Evolutionary conservation across 2,329 filamentous ascomycete species (phyloP), one percentile per base, ranked within the genome.

Genomic region (Lachnellula occidentalis): DNA sequence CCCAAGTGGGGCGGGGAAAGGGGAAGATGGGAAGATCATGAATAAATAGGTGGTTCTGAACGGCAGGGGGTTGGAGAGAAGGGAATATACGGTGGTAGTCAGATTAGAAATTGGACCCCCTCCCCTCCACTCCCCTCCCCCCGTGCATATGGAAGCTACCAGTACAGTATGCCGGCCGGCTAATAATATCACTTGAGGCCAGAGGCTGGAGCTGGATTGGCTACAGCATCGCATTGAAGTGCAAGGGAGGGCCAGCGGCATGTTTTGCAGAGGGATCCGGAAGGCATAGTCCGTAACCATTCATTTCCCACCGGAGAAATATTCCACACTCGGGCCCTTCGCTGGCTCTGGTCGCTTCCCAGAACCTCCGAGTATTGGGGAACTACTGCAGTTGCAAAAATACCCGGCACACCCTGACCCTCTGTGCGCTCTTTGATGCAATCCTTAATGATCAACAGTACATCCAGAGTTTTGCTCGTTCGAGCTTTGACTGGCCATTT

Each of bases 251-350:
- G 36, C 36, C 34, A 39, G 17, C 14, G 14, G n/a, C n/a, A 49
- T 54, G 51, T n/a, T 49, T 49, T 51, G 42, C 42, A 36, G 43
- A 27, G 27, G 27, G 15, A 48, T 15, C 27, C 46, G 27, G 56
- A 60, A 61, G 57, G 60, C 61, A 63, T 61, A n/a, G n/a, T n/a
- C n/a, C n/a, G n/a, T n/a, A 55, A 53, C 47, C 41, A 48, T 58
- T 66, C 62, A 62, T 63, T 64, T 63, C 51, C 56, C 47, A 43
- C 19, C 60, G 62, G 64, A 65, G 59, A 64, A 64, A 58, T 60
- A 59, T 36, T 55, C 55, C 48, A 59, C 58, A 64, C 27, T 31
- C 59, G 59, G 61, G 57, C 58, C 61, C 48, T 51, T 55, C 39
- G 39, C 39, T 55, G 56, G 43, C n/a, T 57, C 56, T 17, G 22